Evolutionary conservation across 1,284 basidiomycete genomes (phyloP).

Genomic region (Apiotrichum gracile): DNA sequence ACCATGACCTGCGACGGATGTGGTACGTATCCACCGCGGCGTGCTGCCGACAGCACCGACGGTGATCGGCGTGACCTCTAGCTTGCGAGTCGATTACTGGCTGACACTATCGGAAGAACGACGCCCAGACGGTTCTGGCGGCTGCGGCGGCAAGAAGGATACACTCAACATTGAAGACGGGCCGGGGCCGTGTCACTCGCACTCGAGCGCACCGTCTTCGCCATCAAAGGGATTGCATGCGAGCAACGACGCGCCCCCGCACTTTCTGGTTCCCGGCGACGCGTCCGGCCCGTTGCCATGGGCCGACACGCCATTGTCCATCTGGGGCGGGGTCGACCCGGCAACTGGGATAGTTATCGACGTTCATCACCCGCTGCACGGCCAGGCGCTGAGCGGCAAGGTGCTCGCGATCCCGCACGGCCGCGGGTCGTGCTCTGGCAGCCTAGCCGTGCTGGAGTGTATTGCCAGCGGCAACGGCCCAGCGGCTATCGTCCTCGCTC

Average conservation of each 20-base stretch:
- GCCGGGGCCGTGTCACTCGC: neutral
- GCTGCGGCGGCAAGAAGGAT: neutral
- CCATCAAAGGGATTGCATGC: neutral
- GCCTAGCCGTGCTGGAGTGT: slow-evolving; percentile 8
- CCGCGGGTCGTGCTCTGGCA: slow-evolving; percentile 11
- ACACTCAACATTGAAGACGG: neutral
- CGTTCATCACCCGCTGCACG: slow-evolving; percentile 8
- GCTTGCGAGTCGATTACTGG: neutral
- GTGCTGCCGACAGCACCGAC: neutral
- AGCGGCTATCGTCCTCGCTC: neutral
- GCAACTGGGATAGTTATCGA: slow-evolving; percentile 1
- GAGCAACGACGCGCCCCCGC: neutral
- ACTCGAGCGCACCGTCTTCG: neutral
- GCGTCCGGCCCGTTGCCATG: slow-evolving; percentile 4
- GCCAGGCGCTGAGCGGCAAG: neutral
- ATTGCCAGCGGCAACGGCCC: slow-evolving; percentile 1
- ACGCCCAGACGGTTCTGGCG: neutral
- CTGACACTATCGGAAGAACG: neutral
- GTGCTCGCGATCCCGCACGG: slow-evolving; percentile 11
- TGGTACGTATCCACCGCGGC: neutral
- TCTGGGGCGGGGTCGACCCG: slow-evolving; percentile 12
- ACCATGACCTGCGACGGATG: slow-evolving; percentile 1
- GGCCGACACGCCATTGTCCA: neutral
- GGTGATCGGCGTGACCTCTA: neutral
- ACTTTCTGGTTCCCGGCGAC: slow-evolving; percentile 5